Conservation (phyloP, 768 basidiomycete genomes). For the Trametes maxima region DNA sequence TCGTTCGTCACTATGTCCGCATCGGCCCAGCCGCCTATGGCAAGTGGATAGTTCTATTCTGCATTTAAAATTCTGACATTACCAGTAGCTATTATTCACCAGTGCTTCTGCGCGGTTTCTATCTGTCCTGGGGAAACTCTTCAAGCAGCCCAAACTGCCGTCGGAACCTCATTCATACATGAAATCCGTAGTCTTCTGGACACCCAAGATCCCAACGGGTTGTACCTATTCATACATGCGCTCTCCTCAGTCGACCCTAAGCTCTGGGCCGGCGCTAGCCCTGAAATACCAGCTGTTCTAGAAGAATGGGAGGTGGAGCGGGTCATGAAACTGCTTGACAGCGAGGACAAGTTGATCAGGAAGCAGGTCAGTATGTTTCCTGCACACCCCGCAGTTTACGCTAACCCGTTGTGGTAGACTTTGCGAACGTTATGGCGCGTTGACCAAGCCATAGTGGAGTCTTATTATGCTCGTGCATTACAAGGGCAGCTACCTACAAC, state of each 20-base stretch:
- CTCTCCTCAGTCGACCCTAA: conserved; percentile 57
- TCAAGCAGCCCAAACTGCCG: conserved; percentile 12
- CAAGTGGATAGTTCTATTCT: background rate
- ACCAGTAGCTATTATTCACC: conserved; percentile 22
- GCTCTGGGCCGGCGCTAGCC: conserved; percentile 68
- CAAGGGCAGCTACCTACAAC: conserved; percentile 39
- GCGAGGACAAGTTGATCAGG: conserved; percentile 58
- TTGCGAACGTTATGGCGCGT: conserved; percentile 57
- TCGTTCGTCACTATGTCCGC: conserved; percentile 14
- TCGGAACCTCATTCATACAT: conserved; percentile 37
- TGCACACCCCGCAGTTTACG: too few relatives aligned
- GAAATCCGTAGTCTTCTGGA: conserved; percentile 59
- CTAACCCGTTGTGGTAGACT: conserved; percentile 46
- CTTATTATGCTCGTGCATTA: conserved; percentile 52
- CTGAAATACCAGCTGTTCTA: conserved; percentile 52
- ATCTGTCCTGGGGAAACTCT: conserved; percentile 9
- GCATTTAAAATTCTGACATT: background rate
- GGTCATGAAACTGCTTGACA: conserved; percentile 69
- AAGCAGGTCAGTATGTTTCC: conserved; percentile 48
- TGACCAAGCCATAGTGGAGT: conserved; percentile 58
- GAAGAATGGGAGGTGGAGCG: conserved; percentile 76
- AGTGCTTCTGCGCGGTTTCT: conserved; percentile 27
- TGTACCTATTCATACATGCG: conserved; percentile 69
- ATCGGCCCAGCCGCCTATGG: conserved; percentile 13
- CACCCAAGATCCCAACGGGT: conserved; percentile 58